phyloP scores from a whole-genome alignment of 2,329 filamentous ascomycete species.

The Thielaviopsis cerberus region DNA sequence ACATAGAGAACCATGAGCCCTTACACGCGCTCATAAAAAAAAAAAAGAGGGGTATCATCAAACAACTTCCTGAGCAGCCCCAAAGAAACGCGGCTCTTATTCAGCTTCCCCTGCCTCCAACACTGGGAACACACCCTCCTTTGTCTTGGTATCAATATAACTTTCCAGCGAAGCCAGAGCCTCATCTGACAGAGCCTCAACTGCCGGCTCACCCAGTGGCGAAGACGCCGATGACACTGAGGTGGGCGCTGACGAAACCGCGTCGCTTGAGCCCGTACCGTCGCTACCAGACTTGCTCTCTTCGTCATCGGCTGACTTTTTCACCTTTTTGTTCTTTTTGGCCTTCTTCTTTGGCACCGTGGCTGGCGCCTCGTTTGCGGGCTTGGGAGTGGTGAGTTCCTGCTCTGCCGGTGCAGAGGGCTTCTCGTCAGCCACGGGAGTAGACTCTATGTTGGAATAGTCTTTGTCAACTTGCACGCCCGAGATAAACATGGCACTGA shows the following conservation, averaged over 20 bases:
- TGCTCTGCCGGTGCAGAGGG: background rate
- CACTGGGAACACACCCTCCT: background rate
- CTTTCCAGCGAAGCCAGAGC: background rate
- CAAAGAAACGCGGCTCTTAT: background rate
- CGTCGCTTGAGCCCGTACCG: background rate
- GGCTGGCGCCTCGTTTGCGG: background rate
- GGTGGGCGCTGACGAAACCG: background rate
- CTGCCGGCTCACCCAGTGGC: background rate
- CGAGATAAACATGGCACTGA: slow-evolving; percentile 65
- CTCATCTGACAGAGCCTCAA: background rate
- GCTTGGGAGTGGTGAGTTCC: background rate
- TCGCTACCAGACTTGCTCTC: background rate
- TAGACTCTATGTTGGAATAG: slow-evolving; percentile 15
- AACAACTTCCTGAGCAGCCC: background rate
- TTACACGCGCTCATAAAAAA: background rate
- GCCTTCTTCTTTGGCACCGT: background rate
- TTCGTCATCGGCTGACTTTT: background rate
- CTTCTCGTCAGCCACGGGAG: background rate
- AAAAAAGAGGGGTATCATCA: background rate
- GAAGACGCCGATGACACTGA: too few species aligned
- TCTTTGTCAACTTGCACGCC: slow-evolving; percentile 48
- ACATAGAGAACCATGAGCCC: background rate
- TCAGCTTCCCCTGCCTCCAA: background rate
- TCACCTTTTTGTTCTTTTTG: background rate
- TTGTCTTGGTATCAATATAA: background rate